Evolutionary conservation across 306 rosid genomes (phyloP).

Genomic region (Ochetophila trinervis): DNA sequence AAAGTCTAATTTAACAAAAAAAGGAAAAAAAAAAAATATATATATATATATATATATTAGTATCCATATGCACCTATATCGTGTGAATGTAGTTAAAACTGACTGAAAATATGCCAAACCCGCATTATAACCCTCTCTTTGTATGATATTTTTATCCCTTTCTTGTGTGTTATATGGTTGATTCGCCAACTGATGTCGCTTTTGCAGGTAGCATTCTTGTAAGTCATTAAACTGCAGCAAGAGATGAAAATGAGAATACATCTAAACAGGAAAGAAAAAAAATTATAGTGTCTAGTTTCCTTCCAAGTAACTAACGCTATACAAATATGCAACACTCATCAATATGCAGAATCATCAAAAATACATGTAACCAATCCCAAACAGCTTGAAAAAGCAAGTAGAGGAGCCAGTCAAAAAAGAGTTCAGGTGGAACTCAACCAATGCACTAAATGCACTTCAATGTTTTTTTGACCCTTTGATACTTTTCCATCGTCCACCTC

Average conservation of each 20-base stretch:
- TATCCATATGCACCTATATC: constrained; percentile 72
- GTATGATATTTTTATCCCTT: constrained; percentile 50
- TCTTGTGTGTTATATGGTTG: constrained; percentile 57
- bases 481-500: not conserved
- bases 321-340: not conserved
- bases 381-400: not conserved
- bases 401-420: not conserved
- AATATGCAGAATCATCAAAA: not conserved
- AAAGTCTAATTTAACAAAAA: not conserved
- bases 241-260: constrained; percentile 24
- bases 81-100: constrained; percentile 82
- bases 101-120: constrained; percentile 95
- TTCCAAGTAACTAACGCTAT: not conserved
- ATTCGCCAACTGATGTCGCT: constrained; percentile 66
- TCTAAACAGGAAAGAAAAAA: constrained; percentile 11
- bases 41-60: constrained; percentile 21
- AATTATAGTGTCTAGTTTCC: constrained; percentile 12
- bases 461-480: not conserved
- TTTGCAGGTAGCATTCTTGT: constrained; percentile 96
- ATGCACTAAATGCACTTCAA: not conserved
- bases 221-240: constrained; percentile 77
- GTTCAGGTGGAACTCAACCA: not conserved
- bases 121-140: constrained; percentile 67
- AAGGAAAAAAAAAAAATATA: too few species aligned
- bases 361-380: not conserved